Conservation (phyloP, 306 rosid genomes). For the Ochetophila trinervis region DNA sequence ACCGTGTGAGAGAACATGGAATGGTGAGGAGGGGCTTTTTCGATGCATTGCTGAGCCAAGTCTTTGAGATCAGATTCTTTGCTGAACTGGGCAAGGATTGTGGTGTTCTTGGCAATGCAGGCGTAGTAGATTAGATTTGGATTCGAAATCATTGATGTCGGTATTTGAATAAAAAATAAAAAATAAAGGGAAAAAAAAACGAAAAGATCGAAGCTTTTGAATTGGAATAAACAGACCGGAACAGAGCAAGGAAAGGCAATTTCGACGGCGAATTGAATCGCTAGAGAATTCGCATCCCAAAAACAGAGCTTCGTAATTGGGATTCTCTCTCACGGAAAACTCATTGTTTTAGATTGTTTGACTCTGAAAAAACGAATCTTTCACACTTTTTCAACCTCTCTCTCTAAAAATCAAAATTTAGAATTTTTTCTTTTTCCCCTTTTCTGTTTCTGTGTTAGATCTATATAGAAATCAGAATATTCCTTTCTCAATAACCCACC, state of each 20-base stretch:
- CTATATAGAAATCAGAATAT: too few species aligned
- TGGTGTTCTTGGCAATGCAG: slow-evolving; percentile 69
- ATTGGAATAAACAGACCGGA: not conserved
- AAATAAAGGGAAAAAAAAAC: too few species aligned
- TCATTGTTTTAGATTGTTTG: not conserved
- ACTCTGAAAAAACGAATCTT: too few species aligned
- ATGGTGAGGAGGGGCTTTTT: slow-evolving; percentile 59
- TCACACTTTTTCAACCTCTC: too few species aligned
- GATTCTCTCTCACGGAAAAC: not conserved
- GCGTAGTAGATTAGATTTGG: slow-evolving; percentile 59
- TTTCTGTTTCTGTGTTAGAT: too few species aligned
- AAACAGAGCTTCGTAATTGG: not conserved
- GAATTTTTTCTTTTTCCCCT: too few species aligned
- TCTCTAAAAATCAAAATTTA: too few species aligned
- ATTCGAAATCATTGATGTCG: slow-evolving; percentile 50
- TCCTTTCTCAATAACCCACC: too few species aligned
- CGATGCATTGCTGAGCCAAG: slow-evolving; percentile 62
- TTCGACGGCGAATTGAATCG: not conserved
- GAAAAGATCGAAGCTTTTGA: not conserved
- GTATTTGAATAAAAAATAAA: not conserved
- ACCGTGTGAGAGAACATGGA: slow-evolving; percentile 61
- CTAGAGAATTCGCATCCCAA: slow-evolving; percentile 10
- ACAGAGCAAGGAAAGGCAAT: not conserved
- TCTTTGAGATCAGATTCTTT: slow-evolving; percentile 45
- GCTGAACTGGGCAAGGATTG: slow-evolving; percentile 55